Conservation (phyloP, 495 filamentous ascomycete genomes). For the Neurospora tetrasperma region DNA sequence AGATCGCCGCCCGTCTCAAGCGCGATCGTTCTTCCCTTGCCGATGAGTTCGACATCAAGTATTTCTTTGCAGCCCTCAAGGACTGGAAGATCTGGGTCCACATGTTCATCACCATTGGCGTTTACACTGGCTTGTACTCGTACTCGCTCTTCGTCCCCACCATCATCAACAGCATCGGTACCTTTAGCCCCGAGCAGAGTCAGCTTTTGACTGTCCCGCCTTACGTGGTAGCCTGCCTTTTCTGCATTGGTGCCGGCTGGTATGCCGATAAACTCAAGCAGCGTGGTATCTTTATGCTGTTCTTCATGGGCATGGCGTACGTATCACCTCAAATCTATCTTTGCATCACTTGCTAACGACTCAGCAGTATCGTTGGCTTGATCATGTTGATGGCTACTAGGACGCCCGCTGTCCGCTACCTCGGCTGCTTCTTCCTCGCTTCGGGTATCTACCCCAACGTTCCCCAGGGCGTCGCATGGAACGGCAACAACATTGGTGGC, state of each 20-base stretch:
- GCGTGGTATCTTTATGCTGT: constrained; percentile 50
- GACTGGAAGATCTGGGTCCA: constrained; percentile 72
- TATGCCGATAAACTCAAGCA: constrained; percentile 42
- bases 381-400: constrained; percentile 49
- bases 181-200: constrained; percentile 39
- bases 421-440: constrained; percentile 58
- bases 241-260: constrained; percentile 42
- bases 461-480: constrained; percentile 67
- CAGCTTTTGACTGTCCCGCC: constrained; percentile 56
- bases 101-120: constrained; percentile 40
- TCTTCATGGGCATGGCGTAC: constrained; percentile 31
- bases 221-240: constrained; percentile 40
- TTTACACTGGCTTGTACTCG: constrained; percentile 53
- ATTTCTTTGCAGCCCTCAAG: constrained; percentile 59
- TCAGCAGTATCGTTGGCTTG: constrained; percentile 50
- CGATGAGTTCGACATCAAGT: constrained; percentile 65
- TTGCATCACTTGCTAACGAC: background rate
- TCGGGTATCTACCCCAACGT: constrained; percentile 65
- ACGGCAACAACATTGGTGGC: constrained; percentile 72
- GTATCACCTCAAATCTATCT: constrained; percentile 1
- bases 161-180: constrained; percentile 50
- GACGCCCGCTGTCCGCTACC: constrained; percentile 52
- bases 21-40: constrained; percentile 62
- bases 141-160: constrained; percentile 58
- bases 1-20: constrained; percentile 56